Evolutionary conservation across 208 protist species (phyloP), one percentile per base, ranked within the genome.

Genomic region (Leishmania aethiopica): DNA sequence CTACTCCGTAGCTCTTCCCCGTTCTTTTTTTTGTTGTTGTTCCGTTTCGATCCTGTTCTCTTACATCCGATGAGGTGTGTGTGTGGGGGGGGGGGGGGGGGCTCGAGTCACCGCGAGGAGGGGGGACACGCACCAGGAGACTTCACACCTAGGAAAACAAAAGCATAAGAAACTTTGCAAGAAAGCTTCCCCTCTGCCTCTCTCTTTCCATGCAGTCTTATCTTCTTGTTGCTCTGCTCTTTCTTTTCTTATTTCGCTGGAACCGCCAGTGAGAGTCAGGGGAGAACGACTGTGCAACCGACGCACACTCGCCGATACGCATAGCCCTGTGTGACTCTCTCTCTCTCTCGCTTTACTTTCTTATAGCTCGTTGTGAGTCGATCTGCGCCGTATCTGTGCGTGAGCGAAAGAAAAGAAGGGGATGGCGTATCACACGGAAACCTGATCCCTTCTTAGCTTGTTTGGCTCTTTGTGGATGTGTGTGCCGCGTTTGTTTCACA

Each of bases 191-290:
- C 62, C 28, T 40, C 32, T 37, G 17, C 7, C 62, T 4, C 62
- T 15, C 28, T 40, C 49, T 22, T 28, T 59, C 49, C 3, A 40
- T 37, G 45, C 45, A 49, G 45, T 0, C 45, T 1, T 17, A 32
- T 22, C 37, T 60, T 59, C 1, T 59, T 11, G 8, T 40, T 75
- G 71, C 1, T 75, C 25, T 66, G 55, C 62, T 22, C 57, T 45
- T 77, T 77, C 74, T 15, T 35, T 76, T 80, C 28, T 37, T 57
- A 13, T 45, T 51, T 22, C 7, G 62, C 32, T 69, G 57, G 49
- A 77, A 49, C 19, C 17, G 15, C 15, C 60, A 2, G 3, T 40
- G 62, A 69, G 32, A 13, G 51, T 55, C 51, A 22, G 32, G 32
- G 62, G 15, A 32, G 17, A 59, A 25, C 32, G 13, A 22, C 22